These are phyloP conservation scores for Suillus paluster DNA, from an alignment of 768 basidiomycete genomes.

Conservation along the genomic window DNA sequence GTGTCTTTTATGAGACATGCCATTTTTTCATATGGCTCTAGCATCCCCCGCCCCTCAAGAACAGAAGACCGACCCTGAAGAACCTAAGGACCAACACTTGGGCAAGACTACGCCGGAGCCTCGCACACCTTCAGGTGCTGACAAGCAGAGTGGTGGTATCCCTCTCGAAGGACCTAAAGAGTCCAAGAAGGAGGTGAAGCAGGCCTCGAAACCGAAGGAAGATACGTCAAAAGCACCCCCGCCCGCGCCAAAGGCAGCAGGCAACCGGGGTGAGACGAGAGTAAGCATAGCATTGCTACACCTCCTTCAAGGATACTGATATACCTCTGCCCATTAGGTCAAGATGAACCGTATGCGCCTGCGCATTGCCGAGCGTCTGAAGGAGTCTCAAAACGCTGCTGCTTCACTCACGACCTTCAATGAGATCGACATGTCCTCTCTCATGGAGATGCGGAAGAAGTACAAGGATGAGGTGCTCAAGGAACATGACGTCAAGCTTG, in stretches of 20 bases:
- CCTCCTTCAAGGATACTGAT: slow-evolving; percentile 6
- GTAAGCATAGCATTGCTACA: slow-evolving; percentile 44
- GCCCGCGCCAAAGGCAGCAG: slow-evolving; percentile 41
- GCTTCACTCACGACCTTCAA: slow-evolving; percentile 99
- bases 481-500: slow-evolving; percentile 93
- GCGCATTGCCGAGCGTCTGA: slow-evolving; percentile 96
- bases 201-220: slow-evolving; percentile 40
- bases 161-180: slow-evolving; percentile 35
- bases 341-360: slow-evolving; percentile 99
- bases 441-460: slow-evolving; percentile 90
- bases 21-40: slow-evolving; percentile 19
- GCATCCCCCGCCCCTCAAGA: slow-evolving; percentile 36
- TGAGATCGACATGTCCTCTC: slow-evolving; percentile 98
- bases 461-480: slow-evolving; percentile 94
- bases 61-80: slow-evolving; percentile 43
- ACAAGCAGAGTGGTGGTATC: slow-evolving; percentile 26
- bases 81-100: slow-evolving; percentile 53
- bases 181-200: slow-evolving; percentile 42
- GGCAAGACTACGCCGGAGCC: slow-evolving; percentile 51
- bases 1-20: neutral
- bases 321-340: slow-evolving; percentile 51
- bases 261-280: slow-evolving; percentile 84
- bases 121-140: slow-evolving; percentile 43
- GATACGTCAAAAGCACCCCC: slow-evolving; percentile 25
- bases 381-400: slow-evolving; percentile 96